Conservation (phyloP, 768 basidiomycete species). For the Dendrothele bispora region DNA sequence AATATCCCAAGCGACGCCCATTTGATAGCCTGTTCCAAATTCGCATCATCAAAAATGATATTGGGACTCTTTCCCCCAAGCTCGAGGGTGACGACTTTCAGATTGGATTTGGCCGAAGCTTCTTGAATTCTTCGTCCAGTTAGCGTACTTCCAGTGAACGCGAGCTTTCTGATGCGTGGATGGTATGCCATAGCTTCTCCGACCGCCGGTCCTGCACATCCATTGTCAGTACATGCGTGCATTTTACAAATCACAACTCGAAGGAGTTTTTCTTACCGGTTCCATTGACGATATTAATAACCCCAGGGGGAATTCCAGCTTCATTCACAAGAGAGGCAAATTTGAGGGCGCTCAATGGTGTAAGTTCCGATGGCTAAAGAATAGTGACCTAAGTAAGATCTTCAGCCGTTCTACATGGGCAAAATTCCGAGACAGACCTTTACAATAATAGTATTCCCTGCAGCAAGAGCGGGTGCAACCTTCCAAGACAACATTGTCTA, state of each 20-base stretch:
- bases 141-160: constrained; percentile 75
- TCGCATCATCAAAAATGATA: constrained; percentile 48
- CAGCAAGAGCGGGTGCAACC: constrained; percentile 62
- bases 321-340: constrained; percentile 53
- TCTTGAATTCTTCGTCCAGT: too few species aligned
- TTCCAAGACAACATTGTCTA: constrained; percentile 58
- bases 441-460: constrained; percentile 59
- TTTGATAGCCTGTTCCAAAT: constrained; percentile 48
- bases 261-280: constrained; percentile 4
- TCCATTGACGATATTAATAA: constrained; percentile 10
- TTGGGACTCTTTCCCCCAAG: constrained; percentile 47
- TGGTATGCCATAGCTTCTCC: constrained; percentile 60
- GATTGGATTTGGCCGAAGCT: too few species aligned
- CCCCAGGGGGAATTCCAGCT: constrained; percentile 68
- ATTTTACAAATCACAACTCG: background rate
- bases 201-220: constrained; percentile 39
- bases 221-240: background rate
- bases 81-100: too few species aligned
- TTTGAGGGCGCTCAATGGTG: constrained; percentile 59
- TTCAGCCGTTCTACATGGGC: background rate
- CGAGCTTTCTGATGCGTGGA: constrained; percentile 58
- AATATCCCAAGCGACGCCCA: constrained; percentile 56
- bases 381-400: constrained; percentile 15
- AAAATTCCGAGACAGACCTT: constrained; percentile 19
- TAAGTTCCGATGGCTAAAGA: constrained; percentile 60